Conservation (phyloP, 352 stramenopile species). For the Phytophthora pini region DNA sequence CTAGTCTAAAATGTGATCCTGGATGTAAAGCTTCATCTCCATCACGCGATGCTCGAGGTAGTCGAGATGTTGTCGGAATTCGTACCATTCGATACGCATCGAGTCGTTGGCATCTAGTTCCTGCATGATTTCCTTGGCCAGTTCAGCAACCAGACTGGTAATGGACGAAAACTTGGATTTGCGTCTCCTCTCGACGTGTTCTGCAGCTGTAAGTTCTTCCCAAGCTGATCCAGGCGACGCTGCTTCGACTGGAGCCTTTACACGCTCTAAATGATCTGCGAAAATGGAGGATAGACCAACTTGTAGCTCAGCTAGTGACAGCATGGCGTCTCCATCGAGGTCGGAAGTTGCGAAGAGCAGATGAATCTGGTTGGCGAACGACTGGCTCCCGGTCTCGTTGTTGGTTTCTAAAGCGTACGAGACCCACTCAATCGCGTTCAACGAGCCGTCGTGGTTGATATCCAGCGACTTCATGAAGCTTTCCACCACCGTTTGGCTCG, state of each 20-base stretch:
- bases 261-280: constrained; percentile 20
- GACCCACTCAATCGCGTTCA: constrained; percentile 76
- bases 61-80: constrained; percentile 78
- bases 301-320: constrained; percentile 64
- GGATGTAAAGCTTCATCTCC: constrained; percentile 64
- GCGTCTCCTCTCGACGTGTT: constrained; percentile 17
- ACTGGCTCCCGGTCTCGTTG: constrained; percentile 41
- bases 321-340: constrained; percentile 57
- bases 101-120: constrained; percentile 66
- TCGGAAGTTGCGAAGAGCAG: constrained; percentile 64
- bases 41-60: constrained; percentile 63
- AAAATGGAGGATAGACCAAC: constrained; percentile 52
- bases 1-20: constrained; percentile 37
- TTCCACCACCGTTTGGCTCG: constrained; percentile 38
- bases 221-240: constrained; percentile 26
- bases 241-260: constrained; percentile 13
- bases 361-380: constrained; percentile 59
- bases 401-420: constrained; percentile 68
- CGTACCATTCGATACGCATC: constrained; percentile 73
- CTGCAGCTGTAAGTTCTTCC: constrained; percentile 25
- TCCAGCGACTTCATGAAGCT: constrained; percentile 75
- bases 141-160: constrained; percentile 43
- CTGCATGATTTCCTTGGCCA: constrained; percentile 67
- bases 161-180: constrained; percentile 44
- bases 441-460: constrained; percentile 47